Conservation (phyloP, 345 rosid species). For the Citrus medica region DNA sequence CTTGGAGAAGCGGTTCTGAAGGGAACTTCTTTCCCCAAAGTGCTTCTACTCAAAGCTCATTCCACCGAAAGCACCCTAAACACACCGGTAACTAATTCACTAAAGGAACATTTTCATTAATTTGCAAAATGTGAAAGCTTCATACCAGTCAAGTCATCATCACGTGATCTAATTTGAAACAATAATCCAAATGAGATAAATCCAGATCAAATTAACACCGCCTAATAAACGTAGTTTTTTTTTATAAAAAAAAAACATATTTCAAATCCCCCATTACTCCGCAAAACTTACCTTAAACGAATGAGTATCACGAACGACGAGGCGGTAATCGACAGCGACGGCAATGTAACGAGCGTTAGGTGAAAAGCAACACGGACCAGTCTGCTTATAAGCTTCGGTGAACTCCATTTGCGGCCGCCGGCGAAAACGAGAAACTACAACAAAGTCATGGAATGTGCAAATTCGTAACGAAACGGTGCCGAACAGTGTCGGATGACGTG, state of each 20-base stretch:
- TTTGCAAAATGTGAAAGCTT: background rate
- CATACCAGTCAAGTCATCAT: background rate
- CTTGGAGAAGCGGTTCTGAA: background rate
- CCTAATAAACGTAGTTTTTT: too few species aligned
- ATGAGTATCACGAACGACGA: slow-evolving; percentile 82
- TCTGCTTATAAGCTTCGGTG: slow-evolving; percentile 81
- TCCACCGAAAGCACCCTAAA: background rate
- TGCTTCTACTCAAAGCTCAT: background rate
- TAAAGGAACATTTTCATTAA: background rate
- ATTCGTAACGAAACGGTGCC: background rate
- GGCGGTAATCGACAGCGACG: slow-evolving; percentile 80
- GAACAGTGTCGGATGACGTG: background rate
- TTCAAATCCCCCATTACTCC: background rate
- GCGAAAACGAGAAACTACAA: background rate
- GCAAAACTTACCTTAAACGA: slow-evolving; percentile 63
- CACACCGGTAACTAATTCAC: background rate
- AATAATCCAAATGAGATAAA: background rate
- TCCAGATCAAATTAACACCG: background rate
- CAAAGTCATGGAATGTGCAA: background rate
- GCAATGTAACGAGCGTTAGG: slow-evolving; percentile 89
- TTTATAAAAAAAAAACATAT: too few species aligned
- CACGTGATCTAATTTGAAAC: background rate
- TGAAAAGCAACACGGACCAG: slow-evolving; percentile 90
- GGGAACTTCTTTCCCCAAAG: background rate
- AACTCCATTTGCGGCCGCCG: slow-evolving; percentile 60